Evolutionary conservation across 345 rosid genomes (phyloP).

Genomic region (Psidium friedrichsthalianum): DNA sequence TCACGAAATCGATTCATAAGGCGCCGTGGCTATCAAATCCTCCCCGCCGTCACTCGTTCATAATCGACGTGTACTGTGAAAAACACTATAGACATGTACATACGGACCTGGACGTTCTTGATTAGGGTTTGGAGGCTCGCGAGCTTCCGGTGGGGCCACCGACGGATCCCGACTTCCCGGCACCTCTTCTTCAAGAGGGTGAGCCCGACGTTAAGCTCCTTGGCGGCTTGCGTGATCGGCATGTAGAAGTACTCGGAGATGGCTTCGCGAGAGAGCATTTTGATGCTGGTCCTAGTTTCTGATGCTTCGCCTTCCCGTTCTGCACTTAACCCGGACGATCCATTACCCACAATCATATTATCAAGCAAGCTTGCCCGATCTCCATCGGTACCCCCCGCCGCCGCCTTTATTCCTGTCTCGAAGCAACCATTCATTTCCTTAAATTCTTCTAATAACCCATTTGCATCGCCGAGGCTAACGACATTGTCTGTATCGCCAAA

Average conservation of each 20-base stretch:
- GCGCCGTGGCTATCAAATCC: background rate
- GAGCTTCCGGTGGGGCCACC: slow-evolving; percentile 80
- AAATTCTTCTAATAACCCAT: background rate
- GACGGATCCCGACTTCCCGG: slow-evolving; percentile 46
- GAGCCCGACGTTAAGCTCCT: slow-evolving; percentile 54
- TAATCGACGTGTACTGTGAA: background rate
- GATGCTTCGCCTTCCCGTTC: background rate
- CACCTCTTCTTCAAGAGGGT: slow-evolving; percentile 69
- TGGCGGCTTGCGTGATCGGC: slow-evolving; percentile 57
- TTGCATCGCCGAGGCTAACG: background rate
- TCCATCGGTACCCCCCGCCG: background rate
- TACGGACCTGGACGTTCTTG: slow-evolving; percentile 42
- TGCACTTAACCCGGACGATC: background rate
- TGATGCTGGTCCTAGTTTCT: background rate
- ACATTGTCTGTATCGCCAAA: background rate
- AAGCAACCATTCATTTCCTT: background rate
- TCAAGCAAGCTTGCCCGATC: background rate
- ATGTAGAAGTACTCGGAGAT: slow-evolving; percentile 36
- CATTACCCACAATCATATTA: background rate
- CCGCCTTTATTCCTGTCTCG: background rate
- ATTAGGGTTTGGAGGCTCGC: slow-evolving; percentile 56
- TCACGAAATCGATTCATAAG: background rate
- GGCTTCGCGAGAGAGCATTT: slow-evolving; percentile 11
- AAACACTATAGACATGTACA: background rate
- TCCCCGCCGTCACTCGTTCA: background rate